phyloP scores from a whole-genome alignment of 1,139 yeast species.

The Yamadazyma pseudoaaseri region DNA sequence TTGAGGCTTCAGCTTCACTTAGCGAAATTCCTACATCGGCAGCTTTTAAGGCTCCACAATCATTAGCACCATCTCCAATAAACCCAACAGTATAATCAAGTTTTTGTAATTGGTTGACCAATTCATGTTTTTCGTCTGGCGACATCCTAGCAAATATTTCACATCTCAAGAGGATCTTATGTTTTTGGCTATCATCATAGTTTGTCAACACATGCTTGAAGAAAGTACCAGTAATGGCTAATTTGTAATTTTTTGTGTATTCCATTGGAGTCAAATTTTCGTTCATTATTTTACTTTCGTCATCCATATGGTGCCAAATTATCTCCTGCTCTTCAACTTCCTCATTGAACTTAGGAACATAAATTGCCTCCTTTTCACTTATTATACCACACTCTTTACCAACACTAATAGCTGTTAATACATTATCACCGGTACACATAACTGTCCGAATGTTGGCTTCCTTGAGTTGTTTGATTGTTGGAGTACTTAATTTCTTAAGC shows the following conservation, averaged over 20 bases:
- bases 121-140: constrained; percentile 96
- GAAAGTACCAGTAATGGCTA: constrained; percentile 92
- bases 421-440: constrained; percentile 98
- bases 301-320: constrained; percentile 67
- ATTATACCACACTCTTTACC: constrained; percentile 80
- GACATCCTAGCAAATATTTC: constrained; percentile 95
- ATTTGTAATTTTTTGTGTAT: constrained; percentile 43
- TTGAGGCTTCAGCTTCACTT: constrained; percentile 97
- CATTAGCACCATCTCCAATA: constrained; percentile 98
- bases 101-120: constrained; percentile 81
- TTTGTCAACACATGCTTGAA: constrained; percentile 74
- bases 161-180: constrained; percentile 66
- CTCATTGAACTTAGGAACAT: constrained; percentile 61
- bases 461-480: constrained; percentile 56
- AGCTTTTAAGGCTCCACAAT: constrained; percentile 96
- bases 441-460: constrained; percentile 75
- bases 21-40: constrained; percentile 96
- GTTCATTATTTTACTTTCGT: constrained; percentile 56
- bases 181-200: constrained; percentile 35
- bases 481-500: constrained; percentile 65
- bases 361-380: constrained; percentile 47
- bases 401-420: constrained; percentile 91
- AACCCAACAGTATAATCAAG: constrained; percentile 92
- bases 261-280: constrained; percentile 55
- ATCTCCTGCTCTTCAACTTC: constrained; percentile 31